Base-by-base conservation (phyloP, 2,329 filamentous ascomycete genomes). In the Hypomyces perniciosus region DNA sequence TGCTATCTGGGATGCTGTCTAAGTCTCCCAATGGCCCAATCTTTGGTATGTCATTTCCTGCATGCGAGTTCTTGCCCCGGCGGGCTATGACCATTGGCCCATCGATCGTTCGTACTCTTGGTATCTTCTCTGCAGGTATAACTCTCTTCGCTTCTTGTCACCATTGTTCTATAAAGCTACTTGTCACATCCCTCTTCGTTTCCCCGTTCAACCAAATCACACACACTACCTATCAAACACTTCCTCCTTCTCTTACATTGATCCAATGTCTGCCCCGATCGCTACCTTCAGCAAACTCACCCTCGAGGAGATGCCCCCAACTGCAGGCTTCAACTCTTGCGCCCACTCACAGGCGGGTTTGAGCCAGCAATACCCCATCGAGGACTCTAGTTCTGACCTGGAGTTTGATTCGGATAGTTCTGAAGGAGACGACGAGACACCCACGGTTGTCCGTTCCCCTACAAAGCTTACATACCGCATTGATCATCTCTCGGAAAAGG, bases 401-500 rank as follows among this genome's bases (percentile, higher is more conserved):
- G 65, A 65, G 28, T 56, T 54, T 52, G 59, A 59, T 37, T 62
- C 61, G 5, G 60, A 62, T 4, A 59, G 56, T 41, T 70, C 67
- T 9, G 67, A 67, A 10, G 56, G 59, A 27, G 67, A 70, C 35
- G 62, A 69, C 6, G 61, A 68, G 6, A 47, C 56, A 26, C 47
- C 64, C 12, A 35, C 57, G 28, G 48, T 66, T 12, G 57, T 74
- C 31, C 62, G 61, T 8, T 74, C 71, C 5, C 70, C 72, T 1
- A 61, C 71, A 1, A 66, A 66, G 28, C 66, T 76, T 12, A 62
- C 59, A 13, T 76, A 77, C 58, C 62, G 61, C 33, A 60, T 76
- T 44, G 66, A 68, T n/a, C 59, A 63, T 8, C 69, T 76, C 1
- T 60, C 70, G 1, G 59, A 63, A 2, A 62, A 64, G 20, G 68